Base-by-base conservation (phyloP, 805 yeast genomes). In the Wickerhamiella bombiphila region DNA sequence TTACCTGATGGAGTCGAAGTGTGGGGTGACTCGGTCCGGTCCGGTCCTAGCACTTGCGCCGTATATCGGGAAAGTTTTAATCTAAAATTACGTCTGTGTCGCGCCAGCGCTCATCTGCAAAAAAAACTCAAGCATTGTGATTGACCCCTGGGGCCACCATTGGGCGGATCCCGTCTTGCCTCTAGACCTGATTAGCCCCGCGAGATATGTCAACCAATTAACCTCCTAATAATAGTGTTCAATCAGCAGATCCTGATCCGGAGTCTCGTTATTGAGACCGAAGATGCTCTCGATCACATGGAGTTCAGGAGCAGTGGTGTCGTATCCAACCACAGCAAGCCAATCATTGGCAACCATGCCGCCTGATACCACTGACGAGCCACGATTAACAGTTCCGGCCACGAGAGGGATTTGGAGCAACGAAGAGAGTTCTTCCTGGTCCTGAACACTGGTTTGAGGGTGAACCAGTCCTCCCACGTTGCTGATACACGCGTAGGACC, bases 301-400 rank as follows among this genome's bases (percentile, higher is more conserved):
- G 55, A 91, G 69, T 64, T 91, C 99, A 35, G 98, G 96, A 34
- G 98, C 97, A 47, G 99, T 86, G 41, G 98, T 91, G 64, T 91
- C 97, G 51, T 82, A 70, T 48, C 99, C 99, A 34, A 94, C 70
- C 31, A 93, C 97, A 22, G 97, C 93, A 49, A 88, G 67, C 93
- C 96, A 91, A 65, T 91, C 99, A 58, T 91, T 91, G 37, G 86
- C 98, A 38, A 91, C 97, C 76, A 91, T 76, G 51, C 99, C 99
- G 34, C 96, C 97, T 54, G 98, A 98, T 43, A 91, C 94, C 35
- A 88, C 96, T 3, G 94, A 64, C 21, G 95, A 82, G 63, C 99
- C 99, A 61, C 98, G 78, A 68, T 91, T 91, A 42, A 91, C 86
- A 29, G 96, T 86, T 61, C 99, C 99, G 5, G 99, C 98, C 35